These are phyloP conservation scores for Arachnomyces sp. DNA, from an alignment of 2,329 filamentous ascomycete genomes.

Conservation along the genomic window DNA sequence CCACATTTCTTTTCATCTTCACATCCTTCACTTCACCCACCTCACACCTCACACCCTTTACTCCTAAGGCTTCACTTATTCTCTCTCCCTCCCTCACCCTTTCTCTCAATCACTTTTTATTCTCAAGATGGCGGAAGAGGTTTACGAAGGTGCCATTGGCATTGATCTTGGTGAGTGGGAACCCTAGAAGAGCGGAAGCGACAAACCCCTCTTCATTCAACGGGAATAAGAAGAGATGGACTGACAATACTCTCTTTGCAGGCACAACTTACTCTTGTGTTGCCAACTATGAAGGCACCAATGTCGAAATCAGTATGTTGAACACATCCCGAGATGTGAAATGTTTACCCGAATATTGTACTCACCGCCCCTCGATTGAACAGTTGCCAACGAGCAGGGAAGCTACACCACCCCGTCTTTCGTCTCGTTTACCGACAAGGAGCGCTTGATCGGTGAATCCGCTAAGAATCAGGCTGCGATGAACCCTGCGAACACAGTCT, in stretches of 20 bases:
- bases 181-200: too few relatives aligned
- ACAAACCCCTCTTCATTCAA: conserved; percentile 3
- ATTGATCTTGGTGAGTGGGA: conserved; percentile 86
- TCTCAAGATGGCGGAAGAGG: conserved; percentile 84
- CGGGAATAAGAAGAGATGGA: conserved; percentile 12
- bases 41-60: conserved; percentile 2
- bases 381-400: conserved; percentile 98
- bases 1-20: conserved; percentile 4
- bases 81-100: conserved; percentile 8
- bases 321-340: not conserved
- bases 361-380: conserved; percentile 16
- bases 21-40: conserved; percentile 4
- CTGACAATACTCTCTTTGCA: conserved; percentile 40
- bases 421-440: conserved; percentile 97
- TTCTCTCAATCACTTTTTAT: conserved; percentile 19
- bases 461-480: conserved; percentile 99
- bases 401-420: conserved; percentile 98
- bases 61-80: conserved; percentile 8
- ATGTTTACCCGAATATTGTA: conserved; percentile 8
- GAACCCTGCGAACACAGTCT: conserved; percentile 97
- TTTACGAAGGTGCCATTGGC: conserved; percentile 99
- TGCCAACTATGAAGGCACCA: conserved; percentile 97
- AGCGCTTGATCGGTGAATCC: conserved; percentile 98
- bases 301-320: conserved; percentile 90
- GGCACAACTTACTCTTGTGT: conserved; percentile 99